Base-by-base conservation (phyloP, 345 rosid genomes). In the Barbarea vulgaris region DNA sequence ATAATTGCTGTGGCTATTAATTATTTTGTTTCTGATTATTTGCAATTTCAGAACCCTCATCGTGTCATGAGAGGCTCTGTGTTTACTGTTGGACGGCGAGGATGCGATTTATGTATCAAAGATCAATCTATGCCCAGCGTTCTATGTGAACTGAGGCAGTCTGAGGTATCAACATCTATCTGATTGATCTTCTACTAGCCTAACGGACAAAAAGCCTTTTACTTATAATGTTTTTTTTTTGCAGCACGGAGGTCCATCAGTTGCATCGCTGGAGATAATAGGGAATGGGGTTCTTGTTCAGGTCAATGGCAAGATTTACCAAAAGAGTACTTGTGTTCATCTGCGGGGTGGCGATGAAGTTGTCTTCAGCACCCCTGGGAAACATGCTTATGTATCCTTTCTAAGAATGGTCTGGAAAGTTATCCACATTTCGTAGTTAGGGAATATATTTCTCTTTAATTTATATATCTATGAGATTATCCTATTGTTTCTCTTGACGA, bases 301-400 rank as follows among this genome's bases (percentile, higher is more conserved):
- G 75, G 96, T 95, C 46, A 95, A 95, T 71, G 94, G 91, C 22
- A 88, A 81, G 82, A 44, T 25, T 41, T 81, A 79, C 73, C 81
- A 79, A 2, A 91, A 80, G 79, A 83, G 77, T 57, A 30, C 83
- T 30, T 78, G 68, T 53, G 74, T 87, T 75, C 73, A 83, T 41
- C 77, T 95, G 39, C 85, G 82, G 31, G 99, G 91, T 79, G 99
- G 99, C 2, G 99, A 95, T 78, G 98, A 95, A 79, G 82, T 95
- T 80, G 79, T 92, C 80, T 95, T 95, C 73, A 83, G 84, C 74
- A 71, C 84, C 21, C 72, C 86, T 1, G 93, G 88, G 52, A 89
- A 84, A 80, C 94, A 95, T 84, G 89, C 99, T 71, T 95, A 95
- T 77, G 99, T 95, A 95, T 95, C 99, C 97, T 92, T 77, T 64